Conservation (phyloP, 768 basidiomycete genomes). For the Russula sp. region DNA sequence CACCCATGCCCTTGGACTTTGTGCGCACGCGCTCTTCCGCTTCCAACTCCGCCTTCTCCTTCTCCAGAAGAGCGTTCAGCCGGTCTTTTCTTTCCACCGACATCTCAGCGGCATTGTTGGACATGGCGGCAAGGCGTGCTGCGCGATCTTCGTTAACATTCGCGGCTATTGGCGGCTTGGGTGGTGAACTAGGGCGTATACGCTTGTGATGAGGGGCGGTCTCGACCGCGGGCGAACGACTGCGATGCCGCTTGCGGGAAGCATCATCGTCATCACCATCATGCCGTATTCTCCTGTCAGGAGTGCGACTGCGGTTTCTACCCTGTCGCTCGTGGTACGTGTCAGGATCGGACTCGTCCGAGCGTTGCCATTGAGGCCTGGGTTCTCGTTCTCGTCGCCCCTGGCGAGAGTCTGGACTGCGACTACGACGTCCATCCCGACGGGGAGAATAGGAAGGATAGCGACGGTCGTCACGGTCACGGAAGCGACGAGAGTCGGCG, state of each 20-base stretch:
- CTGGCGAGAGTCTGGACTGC: slow-evolving; percentile 15
- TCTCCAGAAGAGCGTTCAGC: slow-evolving; percentile 58
- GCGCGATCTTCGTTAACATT: slow-evolving; percentile 51
- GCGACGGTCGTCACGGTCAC: slow-evolving; percentile 25
- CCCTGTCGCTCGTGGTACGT: slow-evolving; percentile 27
- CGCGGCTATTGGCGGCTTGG: slow-evolving; percentile 26
- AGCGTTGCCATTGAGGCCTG: slow-evolving; percentile 41
- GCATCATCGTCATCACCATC: slow-evolving; percentile 25
- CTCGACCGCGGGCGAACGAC: slow-evolving; percentile 32
- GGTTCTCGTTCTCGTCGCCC: slow-evolving; percentile 11
- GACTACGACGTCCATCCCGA: slow-evolving; percentile 28
- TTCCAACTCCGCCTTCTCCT: slow-evolving; percentile 74
- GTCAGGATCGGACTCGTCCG: slow-evolving; percentile 46
- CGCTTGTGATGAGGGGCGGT: slow-evolving; percentile 40
- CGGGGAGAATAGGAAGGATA: slow-evolving; percentile 26
- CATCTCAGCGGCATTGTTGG: slow-evolving; percentile 61
- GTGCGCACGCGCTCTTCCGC: slow-evolving; percentile 61
- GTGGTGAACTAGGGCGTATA: slow-evolving; percentile 40
- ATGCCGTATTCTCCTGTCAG: slow-evolving; percentile 26
- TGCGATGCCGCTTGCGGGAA: slow-evolving; percentile 38
- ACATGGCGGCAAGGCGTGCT: slow-evolving; percentile 89
- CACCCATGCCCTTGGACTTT: slow-evolving; percentile 72
- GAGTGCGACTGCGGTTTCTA: slow-evolving; percentile 29
- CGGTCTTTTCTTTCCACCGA: slow-evolving; percentile 65
- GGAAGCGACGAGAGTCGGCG: slow-evolving; percentile 29